Conservation (phyloP, 257 asterid genomes). For the Capsicum pubescens region DNA sequence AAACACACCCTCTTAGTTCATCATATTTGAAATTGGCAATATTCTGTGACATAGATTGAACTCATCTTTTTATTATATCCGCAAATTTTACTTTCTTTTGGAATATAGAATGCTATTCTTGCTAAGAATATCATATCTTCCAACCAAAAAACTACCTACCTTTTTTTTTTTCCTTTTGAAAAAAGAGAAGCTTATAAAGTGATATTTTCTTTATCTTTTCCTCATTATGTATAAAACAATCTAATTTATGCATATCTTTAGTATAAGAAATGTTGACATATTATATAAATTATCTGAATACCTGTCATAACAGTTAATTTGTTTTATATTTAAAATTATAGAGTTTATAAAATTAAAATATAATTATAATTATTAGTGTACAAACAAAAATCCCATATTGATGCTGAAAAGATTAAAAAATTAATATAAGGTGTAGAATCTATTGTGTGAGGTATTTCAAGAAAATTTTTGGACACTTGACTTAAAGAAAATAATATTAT, state of each 20-base stretch:
- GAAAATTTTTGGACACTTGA: too few species aligned
- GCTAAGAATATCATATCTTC: not conserved
- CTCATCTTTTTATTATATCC: slow-evolving; percentile 5
- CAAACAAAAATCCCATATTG: too few species aligned
- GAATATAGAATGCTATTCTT: not conserved
- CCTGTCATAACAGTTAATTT: not conserved
- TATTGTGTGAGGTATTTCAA: too few species aligned
- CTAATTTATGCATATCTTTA: not conserved
- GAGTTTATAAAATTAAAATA: not conserved
- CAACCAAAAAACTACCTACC: not conserved
- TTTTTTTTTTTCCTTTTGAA: not conserved
- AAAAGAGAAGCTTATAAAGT: not conserved
- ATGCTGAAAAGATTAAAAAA: too few species aligned
- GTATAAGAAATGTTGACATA: too few species aligned
- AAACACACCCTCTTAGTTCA: not conserved
- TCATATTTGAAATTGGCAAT: not conserved
- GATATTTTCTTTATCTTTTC: not conserved
- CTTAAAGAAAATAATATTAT: too few species aligned
- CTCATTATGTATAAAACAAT: not conserved
- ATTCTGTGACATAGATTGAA: not conserved
- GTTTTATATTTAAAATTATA: not conserved
- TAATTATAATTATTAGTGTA: too few species aligned
- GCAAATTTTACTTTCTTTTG: slow-evolving; percentile 6
- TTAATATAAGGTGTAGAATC: too few species aligned
- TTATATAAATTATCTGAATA: not conserved